These are phyloP conservation scores for Laguncularia racemosa DNA, from an alignment of 345 rosid genomes.

Conservation along the genomic window DNA sequence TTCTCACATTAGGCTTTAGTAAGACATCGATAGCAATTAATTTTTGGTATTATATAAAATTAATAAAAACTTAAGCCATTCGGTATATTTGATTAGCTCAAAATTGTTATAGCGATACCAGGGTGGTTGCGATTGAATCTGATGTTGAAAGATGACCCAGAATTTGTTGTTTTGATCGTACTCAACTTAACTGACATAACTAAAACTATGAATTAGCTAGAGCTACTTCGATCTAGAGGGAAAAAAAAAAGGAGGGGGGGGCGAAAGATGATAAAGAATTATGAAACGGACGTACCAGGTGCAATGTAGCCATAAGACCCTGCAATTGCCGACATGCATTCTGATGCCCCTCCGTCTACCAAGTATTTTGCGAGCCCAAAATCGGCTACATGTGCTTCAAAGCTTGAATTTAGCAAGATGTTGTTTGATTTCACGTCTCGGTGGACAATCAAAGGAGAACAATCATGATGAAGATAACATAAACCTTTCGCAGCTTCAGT, in stretches of 20 bases:
- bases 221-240: too few relatives aligned
- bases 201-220: too few relatives aligned
- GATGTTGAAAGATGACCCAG: too few relatives aligned
- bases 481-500: slow-evolving; percentile 86
- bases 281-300: slow-evolving; percentile 51
- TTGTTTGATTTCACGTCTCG: slow-evolving; percentile 93
- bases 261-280: background rate
- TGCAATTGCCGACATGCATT: slow-evolving; percentile 95
- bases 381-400: slow-evolving; percentile 97
- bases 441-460: slow-evolving; percentile 82
- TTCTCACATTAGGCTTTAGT: too few relatives aligned
- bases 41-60: too few relatives aligned
- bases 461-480: slow-evolving; percentile 93
- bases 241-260: background rate
- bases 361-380: slow-evolving; percentile 90
- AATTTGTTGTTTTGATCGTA: too few relatives aligned
- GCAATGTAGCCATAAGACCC: slow-evolving; percentile 98
- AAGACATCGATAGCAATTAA: too few relatives aligned
- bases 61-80: too few relatives aligned
- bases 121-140: too few relatives aligned
- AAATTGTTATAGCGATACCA: too few relatives aligned
- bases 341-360: slow-evolving; percentile 67
- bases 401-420: slow-evolving; percentile 69
- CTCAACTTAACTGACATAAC: too few relatives aligned
- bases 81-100: too few relatives aligned